Conservation (phyloP, 1,284 basidiomycete genomes). For the Schizopora paradoxa region DNA sequence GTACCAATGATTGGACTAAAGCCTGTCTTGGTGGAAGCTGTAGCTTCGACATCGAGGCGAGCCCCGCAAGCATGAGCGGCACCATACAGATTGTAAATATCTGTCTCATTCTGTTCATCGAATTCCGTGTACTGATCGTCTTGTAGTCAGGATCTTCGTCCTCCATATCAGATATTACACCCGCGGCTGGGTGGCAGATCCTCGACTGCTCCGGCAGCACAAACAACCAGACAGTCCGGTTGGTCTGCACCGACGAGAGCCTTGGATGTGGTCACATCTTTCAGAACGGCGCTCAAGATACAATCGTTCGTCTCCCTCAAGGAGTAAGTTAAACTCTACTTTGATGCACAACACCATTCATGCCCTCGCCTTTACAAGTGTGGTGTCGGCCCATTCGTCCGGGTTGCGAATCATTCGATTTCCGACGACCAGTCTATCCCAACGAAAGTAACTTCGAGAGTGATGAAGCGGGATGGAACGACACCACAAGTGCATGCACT, state of each 20-base stretch:
- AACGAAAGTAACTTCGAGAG: slow-evolving; percentile 22
- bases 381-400: slow-evolving; percentile 43
- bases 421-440: slow-evolving; percentile 41
- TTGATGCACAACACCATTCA: no score
- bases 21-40: slow-evolving; percentile 39
- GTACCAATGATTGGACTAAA: slow-evolving; percentile 40
- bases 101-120: slow-evolving; percentile 1
- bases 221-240: slow-evolving; percentile 40
- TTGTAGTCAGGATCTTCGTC: slow-evolving; percentile 37
- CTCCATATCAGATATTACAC: slow-evolving; percentile 48
- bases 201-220: slow-evolving; percentile 40
- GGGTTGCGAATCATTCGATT: slow-evolving; percentile 39
- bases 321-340: slow-evolving; percentile 36
- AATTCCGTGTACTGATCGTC: slow-evolving; percentile 7
- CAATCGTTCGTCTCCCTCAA: slow-evolving; percentile 47
- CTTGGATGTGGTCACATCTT: slow-evolving; percentile 41
- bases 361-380: slow-evolving; percentile 36
- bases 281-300: slow-evolving; percentile 40
- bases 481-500: slow-evolving; percentile 37
- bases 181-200: slow-evolving; percentile 49
- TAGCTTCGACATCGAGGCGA: slow-evolving; percentile 33
- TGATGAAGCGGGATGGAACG: slow-evolving; percentile 32
- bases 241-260: slow-evolving; percentile 38
- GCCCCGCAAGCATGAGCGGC: no score
- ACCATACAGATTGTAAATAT: slow-evolving; percentile 35